Base-by-base conservation (phyloP, 2,329 filamentous ascomycete genomes). In the Whalleya microplaca region DNA sequence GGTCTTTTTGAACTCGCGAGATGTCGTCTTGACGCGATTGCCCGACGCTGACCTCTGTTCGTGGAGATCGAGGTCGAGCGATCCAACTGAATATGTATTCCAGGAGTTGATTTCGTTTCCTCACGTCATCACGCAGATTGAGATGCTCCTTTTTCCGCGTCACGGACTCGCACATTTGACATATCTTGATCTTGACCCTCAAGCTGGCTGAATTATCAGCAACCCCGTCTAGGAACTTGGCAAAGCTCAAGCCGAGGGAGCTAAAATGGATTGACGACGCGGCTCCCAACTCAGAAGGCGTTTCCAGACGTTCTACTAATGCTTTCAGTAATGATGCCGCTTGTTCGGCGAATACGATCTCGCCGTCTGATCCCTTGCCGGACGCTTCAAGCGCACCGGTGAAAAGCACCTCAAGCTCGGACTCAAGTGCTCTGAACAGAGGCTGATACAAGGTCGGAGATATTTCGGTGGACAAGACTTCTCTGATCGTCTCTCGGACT, bases 11-110 rank as follows among this genome's bases (percentile, higher is more conserved):
- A 14, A 88, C 76, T 27, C 85, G 78, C 1, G 74, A 64, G 46
- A 79, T 69, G 53, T 88, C 86, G 61, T 89, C 86, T 43, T 78
- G 76, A 5, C 84, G 78, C n/a, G 71, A 69, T 21, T 70, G 69
- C n/a, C 63, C 66, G 19, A 70, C 64, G n/a, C 72, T 65, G 8
- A 74, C 71, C 41, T 83, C 82, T 2, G 71, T 65, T 5, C 73
- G 75, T 0, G 82, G 79, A 18, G 83, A 82, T 14, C 80, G 79
- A 18, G 84, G 84, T 10, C 85, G 78, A 21, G 85, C 81, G 63
- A 89, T 88, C 87, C 87, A 90, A 56, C 84, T 80, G 59, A 88
- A 88, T 37, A 89, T 84, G 55, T 85, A 85, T 67, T 89, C 86
- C 10, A 90, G 75, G 14, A 90, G 75, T 65, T 89, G 86, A 61